A percentile compares a stretch with the other conserved stretches of the same genome.
phyloP scores from a whole-genome alignment of 345 rosid species.

The Citropsis articulata region DNA sequence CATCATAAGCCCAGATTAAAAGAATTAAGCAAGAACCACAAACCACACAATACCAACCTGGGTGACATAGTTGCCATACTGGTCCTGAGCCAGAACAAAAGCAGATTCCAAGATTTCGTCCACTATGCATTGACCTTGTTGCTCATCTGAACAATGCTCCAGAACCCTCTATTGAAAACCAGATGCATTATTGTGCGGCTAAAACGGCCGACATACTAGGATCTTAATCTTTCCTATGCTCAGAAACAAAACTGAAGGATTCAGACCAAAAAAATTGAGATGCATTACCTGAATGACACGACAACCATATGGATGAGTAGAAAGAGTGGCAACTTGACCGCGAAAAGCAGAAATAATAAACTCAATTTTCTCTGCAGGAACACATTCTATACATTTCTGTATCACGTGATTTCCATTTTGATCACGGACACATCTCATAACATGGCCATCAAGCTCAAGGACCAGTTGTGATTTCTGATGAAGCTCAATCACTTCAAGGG shows the following conservation, averaged over 20 bases:
- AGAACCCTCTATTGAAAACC: constrained; percentile 67
- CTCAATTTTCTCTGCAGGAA: constrained; percentile 70
- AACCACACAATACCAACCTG: constrained; percentile 53
- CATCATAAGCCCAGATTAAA: neutral
- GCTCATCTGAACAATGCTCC: constrained; percentile 86
- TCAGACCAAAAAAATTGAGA: constrained; percentile 3
- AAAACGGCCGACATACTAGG: neutral
- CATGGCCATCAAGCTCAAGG: constrained; percentile 87
- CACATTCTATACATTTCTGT: constrained; percentile 90
- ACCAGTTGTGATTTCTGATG: constrained; percentile 78
- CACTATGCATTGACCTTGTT: constrained; percentile 71
- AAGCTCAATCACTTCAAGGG: constrained; percentile 91
- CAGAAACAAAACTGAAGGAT: constrained; percentile 4
- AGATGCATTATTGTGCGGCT: constrained; percentile 8
- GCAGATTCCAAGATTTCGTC: constrained; percentile 91
- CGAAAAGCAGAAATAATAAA: constrained; percentile 80
- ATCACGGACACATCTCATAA: constrained; percentile 89
- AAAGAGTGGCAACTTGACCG: constrained; percentile 81
- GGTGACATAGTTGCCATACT: constrained; percentile 96
- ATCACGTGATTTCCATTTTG: constrained; percentile 98
- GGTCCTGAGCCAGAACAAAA: constrained; percentile 82
- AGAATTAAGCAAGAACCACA: constrained; percentile 7
- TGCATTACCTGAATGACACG: constrained; percentile 87
- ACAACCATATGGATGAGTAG: constrained; percentile 97
- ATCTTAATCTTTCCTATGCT: neutral